Evolutionary conservation across 371 early-diverging fungal genomes (phyloP).

Genomic region (Haplosporangium sp.): DNA sequence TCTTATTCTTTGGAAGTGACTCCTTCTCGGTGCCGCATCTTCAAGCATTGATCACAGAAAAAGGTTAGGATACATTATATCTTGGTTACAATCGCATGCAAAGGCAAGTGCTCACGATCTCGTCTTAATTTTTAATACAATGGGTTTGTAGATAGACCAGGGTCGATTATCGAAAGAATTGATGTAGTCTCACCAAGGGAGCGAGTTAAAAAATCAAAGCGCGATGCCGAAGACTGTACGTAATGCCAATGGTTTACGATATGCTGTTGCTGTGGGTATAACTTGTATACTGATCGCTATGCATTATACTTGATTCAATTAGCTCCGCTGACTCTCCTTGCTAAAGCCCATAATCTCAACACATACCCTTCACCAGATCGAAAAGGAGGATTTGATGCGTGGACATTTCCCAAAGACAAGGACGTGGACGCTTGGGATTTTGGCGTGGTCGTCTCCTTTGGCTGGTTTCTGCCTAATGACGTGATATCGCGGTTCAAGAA

Average conservation of each 20-base stretch:
- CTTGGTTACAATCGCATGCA: not conserved
- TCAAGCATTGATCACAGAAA: constrained; percentile 65
- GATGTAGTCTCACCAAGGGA: constrained; percentile 74
- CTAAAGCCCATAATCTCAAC: constrained; percentile 47
- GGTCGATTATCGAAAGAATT: constrained; percentile 60
- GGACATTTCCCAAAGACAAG: constrained; percentile 43
- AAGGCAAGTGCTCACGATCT: not conserved
- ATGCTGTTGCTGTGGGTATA: not conserved
- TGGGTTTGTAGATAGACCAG: constrained; percentile 33
- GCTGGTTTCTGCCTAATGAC: constrained; percentile 84
- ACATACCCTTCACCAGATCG: constrained; percentile 47
- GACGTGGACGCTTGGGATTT: constrained; percentile 69
- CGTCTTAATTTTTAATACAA: not conserved
- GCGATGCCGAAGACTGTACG: constrained; percentile 54
- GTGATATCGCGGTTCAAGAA: constrained; percentile 73
- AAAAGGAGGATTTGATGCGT: constrained; percentile 40
- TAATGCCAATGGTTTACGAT: constrained; percentile 9
- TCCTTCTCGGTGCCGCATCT: constrained; percentile 80
- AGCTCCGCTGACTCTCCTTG: constrained; percentile 61
- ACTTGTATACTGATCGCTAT: not conserved
- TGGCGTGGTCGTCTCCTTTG: constrained; percentile 94
- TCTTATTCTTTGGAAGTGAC: constrained; percentile 90
- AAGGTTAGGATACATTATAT: constrained; percentile 36
- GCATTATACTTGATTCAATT: not conserved
- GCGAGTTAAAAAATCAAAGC: constrained; percentile 40